phyloP scores from a whole-genome alignment of 2,329 filamentous ascomycete species.

The Penicillium sp. region DNA sequence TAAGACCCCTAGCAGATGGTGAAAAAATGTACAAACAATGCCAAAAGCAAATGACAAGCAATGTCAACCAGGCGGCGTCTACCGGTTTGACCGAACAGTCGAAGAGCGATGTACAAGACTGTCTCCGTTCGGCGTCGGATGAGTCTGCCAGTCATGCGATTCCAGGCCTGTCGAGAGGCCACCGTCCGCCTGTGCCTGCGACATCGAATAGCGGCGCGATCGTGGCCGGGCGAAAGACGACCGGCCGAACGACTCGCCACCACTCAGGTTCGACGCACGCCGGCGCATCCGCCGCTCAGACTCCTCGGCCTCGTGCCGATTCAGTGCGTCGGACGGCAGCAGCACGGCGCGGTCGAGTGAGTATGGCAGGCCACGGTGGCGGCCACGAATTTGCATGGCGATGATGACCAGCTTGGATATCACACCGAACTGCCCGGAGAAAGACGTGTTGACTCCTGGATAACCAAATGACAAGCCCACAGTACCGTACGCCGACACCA shows the following conservation, averaged over 20 bases:
- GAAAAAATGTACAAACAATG: slow-evolving; percentile 9
- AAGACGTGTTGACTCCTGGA: slow-evolving; percentile 71
- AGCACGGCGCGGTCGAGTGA: slow-evolving; percentile 70
- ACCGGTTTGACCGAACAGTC: slow-evolving; percentile 30
- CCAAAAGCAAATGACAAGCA: neutral
- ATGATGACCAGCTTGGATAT: slow-evolving; percentile 68
- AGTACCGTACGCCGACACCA: slow-evolving; percentile 90
- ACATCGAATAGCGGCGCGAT: slow-evolving; percentile 19
- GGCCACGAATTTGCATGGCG: slow-evolving; percentile 66
- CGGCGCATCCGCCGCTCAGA: slow-evolving; percentile 48
- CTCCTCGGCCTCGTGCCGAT: slow-evolving; percentile 60
- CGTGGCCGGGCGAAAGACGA: slow-evolving; percentile 24
- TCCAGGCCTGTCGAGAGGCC: slow-evolving; percentile 29
- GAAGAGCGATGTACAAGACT: slow-evolving; percentile 30
- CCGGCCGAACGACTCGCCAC: slow-evolving; percentile 26
- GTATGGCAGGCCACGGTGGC: slow-evolving; percentile 66
- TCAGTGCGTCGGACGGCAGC: slow-evolving; percentile 65
- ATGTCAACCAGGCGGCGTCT: neutral
- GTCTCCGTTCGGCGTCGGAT: slow-evolving; percentile 19
- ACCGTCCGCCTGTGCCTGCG: slow-evolving; percentile 25
- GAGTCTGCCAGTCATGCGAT: slow-evolving; percentile 24
- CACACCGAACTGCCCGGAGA: slow-evolving; percentile 77
- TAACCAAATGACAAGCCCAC: slow-evolving; percentile 91
- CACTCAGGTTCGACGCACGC: slow-evolving; percentile 39
- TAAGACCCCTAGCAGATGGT: slow-evolving; percentile 10